Evolutionary conservation across 2,329 filamentous ascomycete genomes (phyloP), one percentile per base, ranked within the genome.

Genomic region (Cladophialophora carrionii): DNA sequence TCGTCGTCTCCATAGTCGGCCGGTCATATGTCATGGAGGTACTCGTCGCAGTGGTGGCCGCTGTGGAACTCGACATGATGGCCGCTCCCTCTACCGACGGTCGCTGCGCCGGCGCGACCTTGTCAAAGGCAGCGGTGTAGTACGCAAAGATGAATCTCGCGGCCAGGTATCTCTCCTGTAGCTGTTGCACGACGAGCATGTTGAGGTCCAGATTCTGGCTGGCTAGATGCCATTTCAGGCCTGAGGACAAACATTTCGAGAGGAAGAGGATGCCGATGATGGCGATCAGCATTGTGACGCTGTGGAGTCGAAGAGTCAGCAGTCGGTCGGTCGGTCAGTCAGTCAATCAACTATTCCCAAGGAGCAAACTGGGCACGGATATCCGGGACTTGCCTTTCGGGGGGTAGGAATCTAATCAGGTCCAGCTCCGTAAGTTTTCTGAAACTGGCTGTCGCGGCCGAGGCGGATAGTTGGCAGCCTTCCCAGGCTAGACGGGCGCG

Each of bases 201-300:
- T 37, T 48, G 48, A 63, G 61, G 32, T 63, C 61, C 32, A 63
- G 54, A n/a, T 63, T 63, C 20, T 63, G 61, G 49, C 54, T 53
- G n/a, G 61, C 61, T 1, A 63, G 61, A 48, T 63, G 61, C 48
- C 55, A 54, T 54, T 63, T 63, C 54, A 63, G 52, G 17, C 61
- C 61, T 3, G 55, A 43, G 22, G 46, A 54, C 1, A 58, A 48
- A 34, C 54, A 63, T 29, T 58, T 58, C 12, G 54, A 37, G 3
- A 63, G 55, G 55, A 63, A 63, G 56, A 63, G 61, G 20, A 59
- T 63, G 31, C 48, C 54, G 48, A 63, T 43, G 12, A 63, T 37
- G 7, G 55, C 34, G 43, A 63, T 63, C 32, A 63, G 61, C 55
- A 63, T 63, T 2, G 61, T 63, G 1, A 58, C 49, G 32, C 61